A percentile compares a stretch with the other conserved stretches of the same genome.
phyloP scores from a whole-genome alignment of 768 basidiomycete genomes.

The Cystobasidiopsis lactophilus region DNA sequence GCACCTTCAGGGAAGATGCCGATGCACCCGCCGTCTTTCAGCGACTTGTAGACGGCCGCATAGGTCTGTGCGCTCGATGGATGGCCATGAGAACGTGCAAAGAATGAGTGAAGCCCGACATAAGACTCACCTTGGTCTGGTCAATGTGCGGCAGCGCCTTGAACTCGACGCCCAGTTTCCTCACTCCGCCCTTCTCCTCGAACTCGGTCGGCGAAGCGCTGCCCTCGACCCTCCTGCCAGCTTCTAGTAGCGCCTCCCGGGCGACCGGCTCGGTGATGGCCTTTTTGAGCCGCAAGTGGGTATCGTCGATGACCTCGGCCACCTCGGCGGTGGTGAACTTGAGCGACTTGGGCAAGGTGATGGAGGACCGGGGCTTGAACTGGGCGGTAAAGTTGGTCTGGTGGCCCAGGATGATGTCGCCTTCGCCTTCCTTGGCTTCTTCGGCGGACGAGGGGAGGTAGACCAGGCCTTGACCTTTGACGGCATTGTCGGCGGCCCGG shows the following conservation, averaged over 20 bases:
- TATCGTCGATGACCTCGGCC: slow-evolving; percentile 69
- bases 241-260: slow-evolving; percentile 20
- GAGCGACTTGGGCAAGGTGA: slow-evolving; percentile 61
- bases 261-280: slow-evolving; percentile 38
- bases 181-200: slow-evolving; percentile 37
- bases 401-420: slow-evolving; percentile 45
- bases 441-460: slow-evolving; percentile 43
- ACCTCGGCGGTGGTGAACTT: slow-evolving; percentile 63
- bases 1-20: slow-evolving; percentile 96
- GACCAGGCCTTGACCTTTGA: slow-evolving; percentile 40
- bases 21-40: slow-evolving; percentile 70
- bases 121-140: slow-evolving; percentile 36
- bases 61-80: slow-evolving; percentile 43
- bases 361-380: slow-evolving; percentile 54
- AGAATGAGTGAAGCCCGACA: no score
- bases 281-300: slow-evolving; percentile 56
- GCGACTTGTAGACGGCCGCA: slow-evolving; percentile 62
- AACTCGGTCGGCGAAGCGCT: not conserved
- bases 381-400: slow-evolving; percentile 55
- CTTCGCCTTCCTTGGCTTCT: slow-evolving; percentile 38
- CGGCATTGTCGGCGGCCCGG: slow-evolving; percentile 70
- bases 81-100: not conserved
- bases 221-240: not conserved
- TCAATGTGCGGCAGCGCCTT: slow-evolving; percentile 72
- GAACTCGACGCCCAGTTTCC: slow-evolving; percentile 46